Percentiles rank a stretch among this genome's conserved stretches.
These are phyloP conservation scores for Triticum monococcum DNA, from an alignment of 176 grass and related monocot species.

Conservation along the genomic window DNA sequence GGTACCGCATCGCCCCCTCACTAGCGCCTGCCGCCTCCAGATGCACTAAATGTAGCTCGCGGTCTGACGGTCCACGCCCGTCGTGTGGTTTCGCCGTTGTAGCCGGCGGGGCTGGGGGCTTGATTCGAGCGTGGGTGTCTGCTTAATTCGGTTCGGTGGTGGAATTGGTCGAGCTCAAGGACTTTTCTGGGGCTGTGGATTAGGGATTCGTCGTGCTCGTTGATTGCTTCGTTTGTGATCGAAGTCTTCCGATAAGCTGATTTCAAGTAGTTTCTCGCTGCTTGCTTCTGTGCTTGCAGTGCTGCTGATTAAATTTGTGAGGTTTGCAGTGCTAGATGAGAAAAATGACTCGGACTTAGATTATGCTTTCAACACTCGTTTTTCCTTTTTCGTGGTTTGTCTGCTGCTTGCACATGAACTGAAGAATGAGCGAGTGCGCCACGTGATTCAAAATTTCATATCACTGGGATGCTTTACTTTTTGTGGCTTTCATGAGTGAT, in stretches of 20 bases:
- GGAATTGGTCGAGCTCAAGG: constrained; percentile 20
- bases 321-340: not conserved
- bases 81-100: not conserved
- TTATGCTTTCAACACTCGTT: not conserved
- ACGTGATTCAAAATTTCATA: not conserved
- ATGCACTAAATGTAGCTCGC: not conserved
- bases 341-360: not conserved
- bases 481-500: not conserved
- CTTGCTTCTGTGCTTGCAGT: not conserved
- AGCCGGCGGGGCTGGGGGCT: not conserved
- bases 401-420: not conserved
- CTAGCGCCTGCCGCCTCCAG: not conserved
- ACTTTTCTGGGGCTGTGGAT: not conserved
- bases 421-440: not conserved
- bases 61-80: not conserved
- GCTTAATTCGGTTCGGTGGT: not conserved
- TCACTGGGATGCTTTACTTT: not conserved
- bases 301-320: not conserved
- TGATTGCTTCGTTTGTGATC: not conserved
- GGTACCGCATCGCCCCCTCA: constrained; percentile 29
- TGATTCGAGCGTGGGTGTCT: not conserved
- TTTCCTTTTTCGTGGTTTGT: not conserved
- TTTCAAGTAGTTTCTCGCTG: not conserved
- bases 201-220: constrained; percentile 5
- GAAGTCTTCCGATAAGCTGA: not conserved